Percentiles rank a stretch among this genome's conserved stretches.
Conservation (phyloP, 306 rosid genomes). For the Quercus agrifolia region DNA sequence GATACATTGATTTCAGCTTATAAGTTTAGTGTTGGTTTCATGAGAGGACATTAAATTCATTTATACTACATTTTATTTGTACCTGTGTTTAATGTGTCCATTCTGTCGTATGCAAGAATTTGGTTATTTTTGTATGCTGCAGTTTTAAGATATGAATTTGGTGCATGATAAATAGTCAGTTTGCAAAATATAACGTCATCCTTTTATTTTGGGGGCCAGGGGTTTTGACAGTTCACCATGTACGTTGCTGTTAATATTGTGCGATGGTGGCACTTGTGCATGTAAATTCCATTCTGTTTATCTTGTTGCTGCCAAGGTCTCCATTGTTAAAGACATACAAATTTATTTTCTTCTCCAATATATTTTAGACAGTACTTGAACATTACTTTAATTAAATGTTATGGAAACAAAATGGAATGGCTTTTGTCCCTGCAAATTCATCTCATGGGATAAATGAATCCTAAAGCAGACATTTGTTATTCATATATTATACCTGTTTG, state of each 20-base stretch:
- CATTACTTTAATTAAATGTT: neutral
- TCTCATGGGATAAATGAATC: neutral
- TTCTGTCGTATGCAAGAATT: neutral
- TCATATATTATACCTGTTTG: neutral
- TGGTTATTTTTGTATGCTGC: neutral
- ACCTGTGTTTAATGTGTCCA: neutral
- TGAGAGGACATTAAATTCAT: neutral
- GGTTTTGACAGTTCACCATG: too few relatives aligned
- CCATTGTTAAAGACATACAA: neutral
- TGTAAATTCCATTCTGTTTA: neutral
- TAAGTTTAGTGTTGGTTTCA: neutral
- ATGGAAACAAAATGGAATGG: neutral
- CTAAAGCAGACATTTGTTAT: neutral
- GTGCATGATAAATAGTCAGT: neutral
- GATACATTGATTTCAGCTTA: neutral
- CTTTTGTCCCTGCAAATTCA: neutral
- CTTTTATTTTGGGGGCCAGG: too few relatives aligned
- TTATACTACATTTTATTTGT: neutral
- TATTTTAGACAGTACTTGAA: neutral
- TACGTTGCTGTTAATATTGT: neutral
- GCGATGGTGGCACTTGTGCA: neutral
- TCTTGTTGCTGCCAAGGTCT: neutral
- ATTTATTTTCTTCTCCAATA: neutral
- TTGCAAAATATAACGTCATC: too few relatives aligned
- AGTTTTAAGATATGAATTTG: neutral